Evolutionary conservation across 306 rosid species (phyloP).

Genomic region (Vicia faba): DNA sequence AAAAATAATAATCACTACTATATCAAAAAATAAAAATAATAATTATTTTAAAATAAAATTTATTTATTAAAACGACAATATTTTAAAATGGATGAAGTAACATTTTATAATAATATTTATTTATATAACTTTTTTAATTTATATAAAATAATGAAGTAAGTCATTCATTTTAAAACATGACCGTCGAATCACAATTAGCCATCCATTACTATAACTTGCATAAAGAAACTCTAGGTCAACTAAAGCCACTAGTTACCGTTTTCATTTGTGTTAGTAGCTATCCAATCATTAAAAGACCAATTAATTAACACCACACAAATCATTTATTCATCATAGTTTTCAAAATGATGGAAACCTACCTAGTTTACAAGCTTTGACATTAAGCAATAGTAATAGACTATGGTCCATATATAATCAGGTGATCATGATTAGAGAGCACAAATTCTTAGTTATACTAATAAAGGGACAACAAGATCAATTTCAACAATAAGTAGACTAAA

Average conservation of each 20-base stretch:
- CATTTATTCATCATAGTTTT: background rate
- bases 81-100: too few species aligned
- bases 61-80: too few species aligned
- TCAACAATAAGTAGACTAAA: too few species aligned
- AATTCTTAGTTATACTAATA: too few species aligned
- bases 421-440: background rate
- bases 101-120: too few species aligned
- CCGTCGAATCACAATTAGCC: background rate
- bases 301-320: background rate
- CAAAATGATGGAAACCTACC: background rate
- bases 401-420: background rate
- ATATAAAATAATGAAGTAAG: background rate
- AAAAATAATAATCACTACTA: too few species aligned
- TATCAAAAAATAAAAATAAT: too few species aligned
- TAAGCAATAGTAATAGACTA: background rate
- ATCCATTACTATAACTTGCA: background rate
- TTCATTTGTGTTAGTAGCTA: background rate
- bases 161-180: too few species aligned
- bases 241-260: background rate
- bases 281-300: background rate
- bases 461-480: too few species aligned
- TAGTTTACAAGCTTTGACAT: background rate
- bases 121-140: background rate
- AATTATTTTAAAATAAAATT: too few species aligned
- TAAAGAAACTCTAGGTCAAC: background rate